Conservation (phyloP, 257 asterid genomes). For the Penstemon eatonii region DNA sequence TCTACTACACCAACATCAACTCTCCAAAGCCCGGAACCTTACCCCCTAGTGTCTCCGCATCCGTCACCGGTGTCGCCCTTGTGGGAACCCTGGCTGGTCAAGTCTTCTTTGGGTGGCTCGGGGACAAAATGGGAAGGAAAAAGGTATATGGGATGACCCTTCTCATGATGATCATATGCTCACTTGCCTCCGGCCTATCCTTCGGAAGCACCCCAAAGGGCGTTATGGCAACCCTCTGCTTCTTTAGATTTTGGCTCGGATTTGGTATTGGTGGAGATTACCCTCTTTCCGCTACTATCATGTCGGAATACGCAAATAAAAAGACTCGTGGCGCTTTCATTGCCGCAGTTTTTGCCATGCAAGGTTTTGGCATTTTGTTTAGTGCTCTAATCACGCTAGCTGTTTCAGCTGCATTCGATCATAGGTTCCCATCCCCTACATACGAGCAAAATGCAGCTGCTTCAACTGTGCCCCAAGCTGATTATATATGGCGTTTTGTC, state of each 20-base stretch:
- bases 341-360: conserved; percentile 26
- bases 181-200: conserved; percentile 13
- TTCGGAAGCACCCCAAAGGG: conserved; percentile 18
- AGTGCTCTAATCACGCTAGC: background rate
- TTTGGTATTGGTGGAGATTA: conserved; percentile 26
- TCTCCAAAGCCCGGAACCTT: background rate
- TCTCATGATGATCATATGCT: conserved; percentile 15
- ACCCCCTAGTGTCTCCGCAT: background rate
- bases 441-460: background rate
- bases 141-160: conserved; percentile 19
- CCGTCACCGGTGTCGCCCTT: conserved; percentile 14
- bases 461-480: conserved; percentile 14
- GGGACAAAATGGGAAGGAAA: conserved; percentile 19
- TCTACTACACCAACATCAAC: conserved; percentile 5
- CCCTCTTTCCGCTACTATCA: conserved; percentile 23
- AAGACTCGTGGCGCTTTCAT: conserved; percentile 23
- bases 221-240: conserved; percentile 17
- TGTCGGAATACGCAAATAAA: conserved; percentile 24
- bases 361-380: conserved; percentile 21
- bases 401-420: background rate
- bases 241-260: conserved; percentile 28
- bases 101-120: conserved; percentile 25
- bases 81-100: conserved; percentile 26
- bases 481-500: conserved; percentile 20
- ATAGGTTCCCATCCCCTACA: background rate